Evolutionary conservation across 805 yeast species (phyloP), one percentile per base, ranked within the genome.

Genomic region (Candida ortonii): DNA sequence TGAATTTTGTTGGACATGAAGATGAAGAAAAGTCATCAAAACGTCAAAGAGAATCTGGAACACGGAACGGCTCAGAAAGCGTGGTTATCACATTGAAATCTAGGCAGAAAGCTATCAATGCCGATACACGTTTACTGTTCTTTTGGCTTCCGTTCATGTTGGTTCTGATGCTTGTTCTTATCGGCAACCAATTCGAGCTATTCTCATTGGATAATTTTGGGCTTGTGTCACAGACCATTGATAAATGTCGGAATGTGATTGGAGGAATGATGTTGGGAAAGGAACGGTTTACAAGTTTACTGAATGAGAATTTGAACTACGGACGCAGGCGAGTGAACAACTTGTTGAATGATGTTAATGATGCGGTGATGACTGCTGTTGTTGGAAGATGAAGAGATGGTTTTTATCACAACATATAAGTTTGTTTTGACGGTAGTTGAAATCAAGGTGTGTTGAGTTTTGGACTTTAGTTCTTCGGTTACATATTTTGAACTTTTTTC

Each of bases 71-170:
- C 13, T 13, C 39, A 2, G 26, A 18, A 6, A 39, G 26, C 9
- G 31, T 31, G 46, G 49, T 46, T 20, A 40, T 50, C 12, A 50
- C 59, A 21, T 56, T 49, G 39, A 53, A 48, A 34, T 44, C 52
- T 14, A 37, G 34, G 9, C 57, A 74, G 16, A 73, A 71, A 47
- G 62, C 76, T 0, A 64, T 74, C 22, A 69, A 67, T 48, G 83
- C 86, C 50, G 97, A 89, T 60, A 81, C 76, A 52, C 82, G 87
- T 85, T 67, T 89, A 44, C 63, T 86, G 41, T 85, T 89, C 57
- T 88, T 89, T 71, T 89, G 97, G 97, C 62, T 88, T 38, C 97
- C 97, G 10, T 71, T 84, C 23, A 61, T 76, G 56, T 62, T 86
- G 33, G 47, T 80, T 14, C 55, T 84, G 20, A 59, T 80, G 12